Evolutionary conservation across 345 rosid genomes (phyloP), one percentile per base, ranked within the genome.

Genomic region (Jatropha curcas): DNA sequence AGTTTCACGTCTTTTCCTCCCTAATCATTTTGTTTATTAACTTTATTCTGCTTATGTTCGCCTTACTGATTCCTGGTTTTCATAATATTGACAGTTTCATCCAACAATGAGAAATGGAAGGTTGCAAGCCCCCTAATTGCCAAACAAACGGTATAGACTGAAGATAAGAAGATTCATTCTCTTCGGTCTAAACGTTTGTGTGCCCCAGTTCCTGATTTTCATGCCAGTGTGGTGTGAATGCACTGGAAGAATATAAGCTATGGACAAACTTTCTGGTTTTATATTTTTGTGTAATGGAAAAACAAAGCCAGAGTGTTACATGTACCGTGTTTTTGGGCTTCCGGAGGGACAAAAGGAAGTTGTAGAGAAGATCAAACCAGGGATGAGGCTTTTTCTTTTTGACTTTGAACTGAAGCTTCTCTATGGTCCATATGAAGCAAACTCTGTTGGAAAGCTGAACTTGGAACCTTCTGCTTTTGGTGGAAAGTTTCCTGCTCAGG

Each of bases 401-500:
- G 87, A 88, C 74, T 82, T 84, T 63, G 85, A 86, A 62, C 55
- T 65, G 72, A 88, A 50, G 70, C 88, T 82, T 82, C 84, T 88
- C 2, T 84, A 82, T 74, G 89, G 88, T 60, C 77, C 76, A 0
- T 88, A 82, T 45, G 82, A 76, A 51, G 88, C 91, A 57, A 81
- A 81, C 55, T 70, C 79, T 70, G 73, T 56, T 73, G 91, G 89
- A 60, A 77, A 50, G 70, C 31, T 84, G 76, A 77, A 86, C 79
- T 71, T 86, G 67, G 84, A 86, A 56, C 84, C 82, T 34, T 73
- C 74, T 63, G 91, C 89, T 74, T 84, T 88, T 63, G 81, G 68
- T 19, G 85, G 48, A 56, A 71, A 79, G 67, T 88, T 82, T 78
- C 85, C 89, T 60, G 86, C 88, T 35, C 86, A 84, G 85, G 91